Conservation (phyloP, 306 rosid genomes). For the Rosa multiflora region DNA sequence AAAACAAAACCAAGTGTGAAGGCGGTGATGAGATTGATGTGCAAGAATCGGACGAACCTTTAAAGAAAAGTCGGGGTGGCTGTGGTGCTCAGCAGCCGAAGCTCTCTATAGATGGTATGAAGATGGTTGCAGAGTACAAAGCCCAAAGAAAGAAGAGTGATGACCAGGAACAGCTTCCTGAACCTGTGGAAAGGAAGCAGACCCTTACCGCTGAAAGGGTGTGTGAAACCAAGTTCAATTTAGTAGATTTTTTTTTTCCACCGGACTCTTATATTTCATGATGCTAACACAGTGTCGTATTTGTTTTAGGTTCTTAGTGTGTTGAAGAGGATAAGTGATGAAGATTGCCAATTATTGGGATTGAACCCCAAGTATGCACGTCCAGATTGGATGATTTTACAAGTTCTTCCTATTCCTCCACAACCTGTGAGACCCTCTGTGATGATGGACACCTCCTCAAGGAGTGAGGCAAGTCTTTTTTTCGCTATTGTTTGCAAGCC, state of each 20-base stretch:
- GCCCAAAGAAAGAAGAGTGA: slow-evolving; percentile 90
- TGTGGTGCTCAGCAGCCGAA: slow-evolving; percentile 99
- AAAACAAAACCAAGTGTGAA: slow-evolving; percentile 87
- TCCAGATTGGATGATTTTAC: slow-evolving; percentile 97
- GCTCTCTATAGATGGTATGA: slow-evolving; percentile 90
- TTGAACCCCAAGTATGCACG: slow-evolving; percentile 92
- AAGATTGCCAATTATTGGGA: slow-evolving; percentile 86
- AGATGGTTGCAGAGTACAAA: slow-evolving; percentile 84
- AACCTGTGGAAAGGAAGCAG: slow-evolving; percentile 96
- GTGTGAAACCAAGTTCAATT: slow-evolving; percentile 19
- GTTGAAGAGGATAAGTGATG: slow-evolving; percentile 88
- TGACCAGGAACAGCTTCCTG: slow-evolving; percentile 97
- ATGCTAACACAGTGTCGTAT: slow-evolving; percentile 24
- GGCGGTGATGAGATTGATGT: slow-evolving; percentile 96
- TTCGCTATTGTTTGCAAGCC: slow-evolving; percentile 7
- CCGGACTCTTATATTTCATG: background rate
- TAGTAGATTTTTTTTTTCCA: background rate
- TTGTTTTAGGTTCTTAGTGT: slow-evolving; percentile 80
- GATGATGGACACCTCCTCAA: slow-evolving; percentile 98
- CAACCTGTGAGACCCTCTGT: slow-evolving; percentile 99
- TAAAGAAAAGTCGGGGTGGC: slow-evolving; percentile 89
- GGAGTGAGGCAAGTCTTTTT: slow-evolving; percentile 82
- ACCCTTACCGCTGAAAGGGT: slow-evolving; percentile 94
- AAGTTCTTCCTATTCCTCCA: slow-evolving; percentile 99
- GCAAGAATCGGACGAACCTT: slow-evolving; percentile 62